phyloP scores from a whole-genome alignment of 2,329 filamentous ascomycete genomes.

The Apiospora phragmitis region DNA sequence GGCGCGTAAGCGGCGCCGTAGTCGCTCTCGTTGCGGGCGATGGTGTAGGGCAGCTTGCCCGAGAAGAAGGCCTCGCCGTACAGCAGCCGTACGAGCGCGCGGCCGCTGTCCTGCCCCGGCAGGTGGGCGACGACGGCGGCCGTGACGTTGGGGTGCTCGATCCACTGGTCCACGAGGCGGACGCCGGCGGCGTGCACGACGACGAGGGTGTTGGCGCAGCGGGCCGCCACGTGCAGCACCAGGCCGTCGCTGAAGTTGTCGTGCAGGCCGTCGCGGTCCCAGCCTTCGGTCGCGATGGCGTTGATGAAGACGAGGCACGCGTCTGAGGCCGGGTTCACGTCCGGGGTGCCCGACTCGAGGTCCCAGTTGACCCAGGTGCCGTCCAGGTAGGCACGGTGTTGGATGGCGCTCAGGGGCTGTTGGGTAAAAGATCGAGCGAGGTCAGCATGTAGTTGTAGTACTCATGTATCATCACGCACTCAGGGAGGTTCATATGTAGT shows the following conservation, averaged over 20 bases:
- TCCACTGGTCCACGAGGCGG: slow-evolving; percentile 63
- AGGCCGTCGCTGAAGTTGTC: slow-evolving; percentile 68
- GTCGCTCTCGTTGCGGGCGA: slow-evolving; percentile 54
- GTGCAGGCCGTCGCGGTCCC: slow-evolving; percentile 63
- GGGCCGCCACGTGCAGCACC: slow-evolving; percentile 57
- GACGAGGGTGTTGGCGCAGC: slow-evolving; percentile 64
- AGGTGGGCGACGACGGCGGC: slow-evolving; percentile 63
- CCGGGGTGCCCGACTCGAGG: slow-evolving; percentile 44
- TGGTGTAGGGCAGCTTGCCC: slow-evolving; percentile 64
- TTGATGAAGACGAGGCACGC: slow-evolving; percentile 68
- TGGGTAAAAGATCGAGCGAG: slow-evolving; percentile 27
- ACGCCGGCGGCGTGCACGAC: slow-evolving; percentile 64
- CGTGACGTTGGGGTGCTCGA: slow-evolving; percentile 65
- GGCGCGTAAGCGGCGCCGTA: slow-evolving; percentile 50
- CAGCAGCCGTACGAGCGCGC: slow-evolving; percentile 54
- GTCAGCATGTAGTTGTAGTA: slow-evolving; percentile 11
- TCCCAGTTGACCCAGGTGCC: slow-evolving; percentile 61
- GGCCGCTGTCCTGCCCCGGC: slow-evolving; percentile 66
- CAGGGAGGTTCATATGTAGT: background rate
- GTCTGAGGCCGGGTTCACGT: slow-evolving; percentile 50
- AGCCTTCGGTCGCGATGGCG: slow-evolving; percentile 76
- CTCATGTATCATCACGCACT: background rate
- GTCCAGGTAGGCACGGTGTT: slow-evolving; percentile 52
- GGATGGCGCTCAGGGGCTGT: slow-evolving; percentile 59
- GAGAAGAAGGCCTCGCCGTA: slow-evolving; percentile 56